Conservation (phyloP, 345 rosid genomes). For the Hevea brasiliensis region DNA sequence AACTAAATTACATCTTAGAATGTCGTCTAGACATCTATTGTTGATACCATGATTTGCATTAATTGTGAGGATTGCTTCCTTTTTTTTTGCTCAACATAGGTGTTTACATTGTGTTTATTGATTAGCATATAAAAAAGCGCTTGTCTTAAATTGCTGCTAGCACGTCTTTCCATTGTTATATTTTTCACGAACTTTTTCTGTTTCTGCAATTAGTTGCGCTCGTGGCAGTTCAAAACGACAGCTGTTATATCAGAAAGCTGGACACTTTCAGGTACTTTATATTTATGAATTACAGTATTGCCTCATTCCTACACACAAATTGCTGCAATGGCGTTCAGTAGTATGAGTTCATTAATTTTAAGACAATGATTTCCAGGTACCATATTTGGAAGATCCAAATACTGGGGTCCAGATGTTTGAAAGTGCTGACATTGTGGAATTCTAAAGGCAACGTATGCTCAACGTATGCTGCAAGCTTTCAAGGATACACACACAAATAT, state of each 20-base stretch:
- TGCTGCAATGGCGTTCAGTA: not conserved
- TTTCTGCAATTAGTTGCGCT: slow-evolving; percentile 55
- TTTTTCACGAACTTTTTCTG: slow-evolving; percentile 6
- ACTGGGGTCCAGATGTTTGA: slow-evolving; percentile 90
- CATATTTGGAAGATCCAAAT: slow-evolving; percentile 87
- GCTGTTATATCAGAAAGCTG: slow-evolving; percentile 52
- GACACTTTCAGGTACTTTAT: slow-evolving; percentile 70
- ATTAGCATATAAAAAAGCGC: not conserved
- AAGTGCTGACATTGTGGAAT: slow-evolving; percentile 86
- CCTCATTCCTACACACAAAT: not conserved
- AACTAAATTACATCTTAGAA: too few species aligned
- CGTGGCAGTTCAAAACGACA: slow-evolving; percentile 89
- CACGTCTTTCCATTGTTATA: not conserved
- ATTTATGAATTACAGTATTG: not conserved
- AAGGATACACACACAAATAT: too few species aligned
- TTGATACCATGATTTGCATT: not conserved
- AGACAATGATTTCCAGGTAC: slow-evolving; percentile 52
- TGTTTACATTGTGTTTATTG: not conserved
- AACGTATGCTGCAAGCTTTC: slow-evolving; percentile 13
- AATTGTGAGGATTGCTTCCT: not conserved
- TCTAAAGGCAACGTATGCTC: slow-evolving; percentile 75
- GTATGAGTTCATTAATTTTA: not conserved
- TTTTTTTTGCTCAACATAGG: too few species aligned
- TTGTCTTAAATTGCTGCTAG: not conserved
- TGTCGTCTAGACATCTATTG: too few species aligned